These are phyloP conservation scores for Ogataea nonfermentans DNA, from an alignment of 805 yeast species.

Conservation along the genomic window DNA sequence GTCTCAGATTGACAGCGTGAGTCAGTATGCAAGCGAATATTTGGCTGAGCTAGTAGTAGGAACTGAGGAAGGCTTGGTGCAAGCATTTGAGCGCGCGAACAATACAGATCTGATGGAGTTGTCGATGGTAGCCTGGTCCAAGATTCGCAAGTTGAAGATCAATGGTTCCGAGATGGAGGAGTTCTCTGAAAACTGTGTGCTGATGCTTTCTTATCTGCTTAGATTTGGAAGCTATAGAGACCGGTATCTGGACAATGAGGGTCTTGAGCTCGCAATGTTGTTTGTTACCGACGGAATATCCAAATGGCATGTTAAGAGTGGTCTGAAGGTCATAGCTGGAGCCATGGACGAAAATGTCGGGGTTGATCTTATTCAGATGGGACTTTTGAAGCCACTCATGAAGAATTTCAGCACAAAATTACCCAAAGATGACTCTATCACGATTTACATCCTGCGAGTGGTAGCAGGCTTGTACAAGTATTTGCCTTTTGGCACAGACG, in stretches of 20 bases:
- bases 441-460: conserved; percentile 7
- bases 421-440: conserved; percentile 6
- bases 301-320: conserved; percentile 17
- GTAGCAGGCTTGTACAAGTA: conserved; percentile 14
- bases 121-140: conserved; percentile 13
- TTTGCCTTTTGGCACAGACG: conserved; percentile 20
- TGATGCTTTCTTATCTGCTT: conserved; percentile 14
- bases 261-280: conserved; percentile 18
- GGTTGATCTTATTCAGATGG: conserved; percentile 6
- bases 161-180: conserved; percentile 14
- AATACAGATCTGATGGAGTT: conserved; percentile 12
- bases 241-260: conserved; percentile 16
- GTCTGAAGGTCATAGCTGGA: conserved; percentile 13
- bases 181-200: conserved; percentile 17
- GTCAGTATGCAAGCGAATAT: conserved; percentile 20
- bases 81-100: not conserved
- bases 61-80: not conserved
- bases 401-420: conserved; percentile 10
- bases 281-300: conserved; percentile 11
- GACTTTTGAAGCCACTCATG: conserved; percentile 18
- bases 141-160: conserved; percentile 9
- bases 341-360: conserved; percentile 7
- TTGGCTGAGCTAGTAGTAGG: conserved; percentile 11
- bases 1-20: conserved; percentile 5
- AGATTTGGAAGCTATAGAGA: not conserved